A percentile compares a stretch with the other conserved stretches of the same genome.
Evolutionary conservation across 2,329 filamentous ascomycete species (phyloP).

Genomic region (Didymellaceae sp.): DNA sequence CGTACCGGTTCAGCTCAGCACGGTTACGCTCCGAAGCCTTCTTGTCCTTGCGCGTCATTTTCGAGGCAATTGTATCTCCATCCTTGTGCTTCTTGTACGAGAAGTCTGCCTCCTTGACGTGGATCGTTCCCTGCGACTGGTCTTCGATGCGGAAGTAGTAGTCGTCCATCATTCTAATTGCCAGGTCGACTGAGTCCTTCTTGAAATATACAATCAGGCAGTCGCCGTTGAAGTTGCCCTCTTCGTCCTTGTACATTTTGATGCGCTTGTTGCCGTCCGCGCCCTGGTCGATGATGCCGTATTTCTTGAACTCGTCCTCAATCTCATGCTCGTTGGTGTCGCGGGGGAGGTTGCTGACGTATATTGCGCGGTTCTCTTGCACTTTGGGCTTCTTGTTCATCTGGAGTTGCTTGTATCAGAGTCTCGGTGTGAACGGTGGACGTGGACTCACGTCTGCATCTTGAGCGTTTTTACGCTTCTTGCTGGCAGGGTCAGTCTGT

Average conservation of each 20-base stretch:
- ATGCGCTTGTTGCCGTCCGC: constrained; percentile 87
- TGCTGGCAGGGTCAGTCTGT: constrained; percentile 14
- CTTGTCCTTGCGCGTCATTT: constrained; percentile 70
- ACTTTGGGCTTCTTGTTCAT: constrained; percentile 40
- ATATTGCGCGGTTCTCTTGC: constrained; percentile 83
- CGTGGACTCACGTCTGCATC: constrained; percentile 28
- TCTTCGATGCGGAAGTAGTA: constrained; percentile 75
- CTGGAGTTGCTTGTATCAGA: constrained; percentile 45
- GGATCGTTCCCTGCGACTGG: constrained; percentile 63
- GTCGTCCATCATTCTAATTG: constrained; percentile 80
- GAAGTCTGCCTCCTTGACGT: constrained; percentile 82
- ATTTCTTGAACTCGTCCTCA: constrained; percentile 83
- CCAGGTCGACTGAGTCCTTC: constrained; percentile 87
- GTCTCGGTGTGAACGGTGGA: too few species aligned
- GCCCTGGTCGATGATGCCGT: constrained; percentile 91
- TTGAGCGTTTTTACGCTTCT: constrained; percentile 36
- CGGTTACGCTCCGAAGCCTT: constrained; percentile 91
- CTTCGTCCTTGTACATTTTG: constrained; percentile 85
- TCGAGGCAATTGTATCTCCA: constrained; percentile 54
- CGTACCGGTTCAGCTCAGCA: constrained; percentile 76
- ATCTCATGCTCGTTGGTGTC: constrained; percentile 84
- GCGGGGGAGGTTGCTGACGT: constrained; percentile 83
- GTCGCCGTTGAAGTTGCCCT: constrained; percentile 90
- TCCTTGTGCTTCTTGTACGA: constrained; percentile 91
- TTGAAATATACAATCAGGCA: constrained; percentile 94